Percentiles rank a stretch among this genome's conserved stretches.
phyloP scores from a whole-genome alignment of 805 yeast genomes.

The Torulaspora delbrueckii region DNA sequence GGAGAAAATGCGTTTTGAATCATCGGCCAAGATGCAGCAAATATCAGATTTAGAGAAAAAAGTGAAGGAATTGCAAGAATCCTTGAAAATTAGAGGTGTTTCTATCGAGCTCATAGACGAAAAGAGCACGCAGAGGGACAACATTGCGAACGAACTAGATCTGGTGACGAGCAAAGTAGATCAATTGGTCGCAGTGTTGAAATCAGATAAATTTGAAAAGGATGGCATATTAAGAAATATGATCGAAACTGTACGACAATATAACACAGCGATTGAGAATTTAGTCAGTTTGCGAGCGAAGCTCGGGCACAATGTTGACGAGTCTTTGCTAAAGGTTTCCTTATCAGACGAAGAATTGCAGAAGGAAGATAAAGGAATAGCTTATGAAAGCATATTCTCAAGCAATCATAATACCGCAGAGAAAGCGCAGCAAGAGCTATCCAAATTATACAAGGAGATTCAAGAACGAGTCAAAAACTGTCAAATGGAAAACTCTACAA shows the following conservation, averaged over 20 bases:
- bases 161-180: conserved; percentile 41
- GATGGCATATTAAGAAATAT: conserved; percentile 48
- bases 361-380: conserved; percentile 14
- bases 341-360: conserved; percentile 15
- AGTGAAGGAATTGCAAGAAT: conserved; percentile 38
- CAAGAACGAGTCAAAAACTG: conserved; percentile 25
- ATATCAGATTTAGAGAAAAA: conserved; percentile 27
- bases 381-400: conserved; percentile 13
- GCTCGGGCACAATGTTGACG: conserved; percentile 24
- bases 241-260: conserved; percentile 49
- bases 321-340: conserved; percentile 39
- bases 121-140: conserved; percentile 58
- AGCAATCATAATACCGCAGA: conserved; percentile 19
- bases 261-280: conserved; percentile 50
- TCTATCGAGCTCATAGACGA: conserved; percentile 60
- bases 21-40: conserved; percentile 34
- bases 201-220: conserved; percentile 47
- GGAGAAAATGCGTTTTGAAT: conserved; percentile 53
- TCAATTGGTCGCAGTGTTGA: conserved; percentile 43
- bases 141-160: conserved; percentile 51
- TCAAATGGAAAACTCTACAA: conserved; percentile 18
- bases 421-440: conserved; percentile 29
- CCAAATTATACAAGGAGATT: conserved; percentile 35
- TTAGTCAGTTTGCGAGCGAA: conserved; percentile 20
- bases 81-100: conserved; percentile 51